phyloP scores from a whole-genome alignment of 1,284 basidiomycete genomes.

The Pseudozyma hubeiensis region DNA sequence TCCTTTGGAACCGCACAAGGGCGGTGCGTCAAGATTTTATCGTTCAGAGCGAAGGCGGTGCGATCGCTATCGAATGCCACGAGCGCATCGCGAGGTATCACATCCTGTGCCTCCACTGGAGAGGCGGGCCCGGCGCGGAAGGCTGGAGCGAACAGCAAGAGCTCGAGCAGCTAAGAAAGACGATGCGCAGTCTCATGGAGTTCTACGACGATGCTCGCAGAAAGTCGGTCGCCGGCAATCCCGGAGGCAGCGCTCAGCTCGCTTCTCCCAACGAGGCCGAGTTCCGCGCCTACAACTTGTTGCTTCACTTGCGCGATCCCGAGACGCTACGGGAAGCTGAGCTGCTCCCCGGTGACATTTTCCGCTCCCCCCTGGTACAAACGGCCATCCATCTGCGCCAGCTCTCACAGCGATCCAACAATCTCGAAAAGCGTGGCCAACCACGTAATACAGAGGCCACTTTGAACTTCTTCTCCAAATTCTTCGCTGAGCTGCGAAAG shows the following conservation, averaged over 20 bases:
- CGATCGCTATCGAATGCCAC: constrained; percentile 85
- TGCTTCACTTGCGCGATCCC: constrained; percentile 88
- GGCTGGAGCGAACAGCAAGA: constrained; percentile 80
- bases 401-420: constrained; percentile 82
- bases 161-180: constrained; percentile 88
- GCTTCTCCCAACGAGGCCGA: constrained; percentile 87
- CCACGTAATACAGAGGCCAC: constrained; percentile 71
- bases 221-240: constrained; percentile 9
- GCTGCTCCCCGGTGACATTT: constrained; percentile 80
- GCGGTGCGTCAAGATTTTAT: constrained; percentile 93
- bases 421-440: constrained; percentile 70
- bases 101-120: constrained; percentile 83
- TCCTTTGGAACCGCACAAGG: constrained; percentile 91
- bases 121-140: constrained; percentile 71
- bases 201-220: constrained; percentile 82
- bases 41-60: constrained; percentile 85
- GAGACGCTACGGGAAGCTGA: constrained; percentile 78
- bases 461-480: constrained; percentile 74
- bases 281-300: constrained; percentile 92
- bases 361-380: constrained; percentile 80
- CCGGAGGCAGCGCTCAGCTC: constrained; percentile 73
- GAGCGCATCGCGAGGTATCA: constrained; percentile 94
- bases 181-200: constrained; percentile 88
- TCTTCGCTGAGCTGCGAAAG: constrained; percentile 71
- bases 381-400: constrained; percentile 83